phyloP scores from a whole-genome alignment of 768 basidiomycete species.

The Hypsizygus marmoreus region DNA sequence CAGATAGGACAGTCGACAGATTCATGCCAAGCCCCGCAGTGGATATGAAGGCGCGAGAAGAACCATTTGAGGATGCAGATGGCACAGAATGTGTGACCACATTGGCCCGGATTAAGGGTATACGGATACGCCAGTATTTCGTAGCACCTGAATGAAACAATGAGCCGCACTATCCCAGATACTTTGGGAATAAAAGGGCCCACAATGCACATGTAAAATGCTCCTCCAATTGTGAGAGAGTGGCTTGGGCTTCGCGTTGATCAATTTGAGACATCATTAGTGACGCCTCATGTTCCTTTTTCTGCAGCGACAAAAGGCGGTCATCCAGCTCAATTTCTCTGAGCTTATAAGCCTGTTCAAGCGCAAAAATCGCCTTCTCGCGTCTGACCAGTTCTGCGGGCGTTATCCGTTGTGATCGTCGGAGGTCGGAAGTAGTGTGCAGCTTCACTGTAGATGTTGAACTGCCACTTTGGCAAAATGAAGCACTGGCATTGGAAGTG shows the following conservation, averaged over 20 bases:
- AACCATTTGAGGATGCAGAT: slow-evolving; percentile 69
- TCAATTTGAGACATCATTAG: slow-evolving; percentile 42
- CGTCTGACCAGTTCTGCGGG: slow-evolving; percentile 40
- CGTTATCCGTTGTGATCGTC: slow-evolving; percentile 42
- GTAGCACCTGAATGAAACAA: slow-evolving; percentile 49
- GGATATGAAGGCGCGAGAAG: slow-evolving; percentile 64
- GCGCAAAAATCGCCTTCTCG: slow-evolving; percentile 34
- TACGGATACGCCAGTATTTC: slow-evolving; percentile 68
- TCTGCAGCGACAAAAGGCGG: slow-evolving; percentile 37
- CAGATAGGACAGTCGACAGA: slow-evolving; percentile 69
- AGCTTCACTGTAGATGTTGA: slow-evolving; percentile 11
- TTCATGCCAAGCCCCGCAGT: slow-evolving; percentile 70
- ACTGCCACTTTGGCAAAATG: slow-evolving; percentile 10
- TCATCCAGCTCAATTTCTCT: slow-evolving; percentile 40
- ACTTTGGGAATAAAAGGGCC: slow-evolving; percentile 22
- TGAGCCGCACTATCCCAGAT: neutral
- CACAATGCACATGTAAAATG: slow-evolving; percentile 68
- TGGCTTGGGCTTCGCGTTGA: slow-evolving; percentile 41
- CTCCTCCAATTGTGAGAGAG: slow-evolving; percentile 58
- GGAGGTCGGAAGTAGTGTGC: slow-evolving; percentile 24
- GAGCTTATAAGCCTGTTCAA: slow-evolving; percentile 42
- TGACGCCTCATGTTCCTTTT: slow-evolving; percentile 44
- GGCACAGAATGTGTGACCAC: slow-evolving; percentile 72
- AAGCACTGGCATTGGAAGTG: neutral
- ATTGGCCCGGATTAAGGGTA: slow-evolving; percentile 50